Percentiles rank a stretch among this genome's conserved stretches.
Evolutionary conservation across 208 protist genomes (phyloP).

Genomic region (Naegleria gruberi): DNA sequence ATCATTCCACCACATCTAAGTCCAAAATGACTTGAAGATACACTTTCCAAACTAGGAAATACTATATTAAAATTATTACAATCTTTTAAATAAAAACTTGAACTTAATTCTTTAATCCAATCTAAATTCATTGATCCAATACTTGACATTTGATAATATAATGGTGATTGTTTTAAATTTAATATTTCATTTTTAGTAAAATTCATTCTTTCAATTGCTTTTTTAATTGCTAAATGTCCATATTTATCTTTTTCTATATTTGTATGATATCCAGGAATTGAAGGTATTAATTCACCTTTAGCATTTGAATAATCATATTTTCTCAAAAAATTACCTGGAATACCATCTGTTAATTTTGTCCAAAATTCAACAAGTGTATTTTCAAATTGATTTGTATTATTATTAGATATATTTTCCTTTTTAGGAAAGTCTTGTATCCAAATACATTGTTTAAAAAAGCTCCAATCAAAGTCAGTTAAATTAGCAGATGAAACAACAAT

Average conservation of each 20-base stretch:
- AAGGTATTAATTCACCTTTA: not conserved
- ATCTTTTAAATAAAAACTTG: not conserved
- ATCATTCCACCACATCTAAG: not conserved
- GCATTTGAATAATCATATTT: constrained; percentile 2
- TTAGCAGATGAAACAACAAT: constrained; percentile 11
- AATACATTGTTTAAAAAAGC: not conserved
- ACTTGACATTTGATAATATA: not conserved
- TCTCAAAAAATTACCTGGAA: not conserved
- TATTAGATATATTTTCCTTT: not conserved
- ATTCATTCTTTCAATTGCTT: not conserved
- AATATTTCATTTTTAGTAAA: not conserved
- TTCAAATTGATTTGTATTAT: not conserved
- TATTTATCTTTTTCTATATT: not conserved
- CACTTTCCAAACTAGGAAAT: not conserved
- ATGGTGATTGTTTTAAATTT: not conserved
- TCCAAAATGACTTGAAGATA: not conserved
- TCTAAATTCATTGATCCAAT: not conserved
- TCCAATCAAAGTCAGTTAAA: not conserved
- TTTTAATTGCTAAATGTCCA: not conserved
- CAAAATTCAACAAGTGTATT: not conserved
- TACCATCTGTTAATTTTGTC: not conserved
- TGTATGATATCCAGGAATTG: constrained; percentile 8
- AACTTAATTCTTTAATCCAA: not conserved
- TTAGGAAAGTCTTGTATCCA: constrained; percentile 18
- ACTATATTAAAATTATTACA: not conserved